Percentiles rank a stretch among this genome's conserved stretches.
Conservation (phyloP, 192 early-diverging fungal species). For the Rhizophagus clarus region DNA sequence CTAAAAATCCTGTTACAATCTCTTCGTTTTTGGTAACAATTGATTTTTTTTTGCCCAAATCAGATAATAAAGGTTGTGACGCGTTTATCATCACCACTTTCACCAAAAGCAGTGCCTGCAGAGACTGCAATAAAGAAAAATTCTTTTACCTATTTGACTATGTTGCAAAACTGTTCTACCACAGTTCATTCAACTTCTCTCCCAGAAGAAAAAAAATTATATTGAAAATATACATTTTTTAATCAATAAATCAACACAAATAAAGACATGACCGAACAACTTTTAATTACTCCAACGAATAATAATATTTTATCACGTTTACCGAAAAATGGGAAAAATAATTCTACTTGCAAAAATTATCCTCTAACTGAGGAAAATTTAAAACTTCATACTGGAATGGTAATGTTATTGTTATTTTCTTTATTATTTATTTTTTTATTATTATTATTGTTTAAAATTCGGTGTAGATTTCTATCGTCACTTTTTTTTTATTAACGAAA, state of each 20-base stretch:
- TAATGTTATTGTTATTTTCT: neutral
- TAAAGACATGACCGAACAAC: neutral
- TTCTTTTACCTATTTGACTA: too few relatives aligned
- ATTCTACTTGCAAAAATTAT: neutral
- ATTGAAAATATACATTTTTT: too few relatives aligned
- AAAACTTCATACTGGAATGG: constrained; percentile 16
- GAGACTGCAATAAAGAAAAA: too few relatives aligned
- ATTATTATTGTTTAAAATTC: neutral
- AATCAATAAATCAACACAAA: too few relatives aligned
- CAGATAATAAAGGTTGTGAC: neutral
- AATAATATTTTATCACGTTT: constrained; percentile 11
- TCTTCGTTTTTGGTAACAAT: too few relatives aligned
- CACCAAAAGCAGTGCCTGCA: too few relatives aligned
- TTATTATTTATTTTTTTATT: neutral
- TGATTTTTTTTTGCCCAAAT: too few relatives aligned
- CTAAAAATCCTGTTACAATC: too few relatives aligned
- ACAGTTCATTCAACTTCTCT: too few relatives aligned
- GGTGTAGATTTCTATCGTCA: neutral
- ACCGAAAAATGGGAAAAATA: constrained; percentile 13
- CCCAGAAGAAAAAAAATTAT: too few relatives aligned
- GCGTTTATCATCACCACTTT: neutral
- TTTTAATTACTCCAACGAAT: neutral
- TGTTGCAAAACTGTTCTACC: too few relatives aligned
- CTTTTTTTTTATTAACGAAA: too few relatives aligned
- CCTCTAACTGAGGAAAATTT: constrained; percentile 16